Evolutionary conservation across 2,329 filamentous ascomycete species (phyloP).

Genomic region (Penicillium sp.): DNA sequence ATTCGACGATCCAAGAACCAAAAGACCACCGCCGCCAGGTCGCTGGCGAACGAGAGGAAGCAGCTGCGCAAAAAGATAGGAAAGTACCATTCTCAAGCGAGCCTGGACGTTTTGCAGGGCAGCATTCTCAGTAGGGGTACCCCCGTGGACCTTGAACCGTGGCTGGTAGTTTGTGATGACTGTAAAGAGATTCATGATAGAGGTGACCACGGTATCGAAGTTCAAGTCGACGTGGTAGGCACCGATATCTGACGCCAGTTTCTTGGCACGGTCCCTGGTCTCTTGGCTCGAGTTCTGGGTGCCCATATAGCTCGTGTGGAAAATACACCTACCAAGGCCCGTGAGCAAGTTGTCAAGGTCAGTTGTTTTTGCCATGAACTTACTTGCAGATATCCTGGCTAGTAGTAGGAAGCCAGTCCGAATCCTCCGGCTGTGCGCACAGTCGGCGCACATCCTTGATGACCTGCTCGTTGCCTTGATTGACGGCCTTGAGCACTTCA

Average conservation of each 20-base stretch:
- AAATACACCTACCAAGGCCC: too few species aligned
- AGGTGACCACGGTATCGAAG: conserved; percentile 65
- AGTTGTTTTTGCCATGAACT: too few species aligned
- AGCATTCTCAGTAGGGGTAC: conserved; percentile 59
- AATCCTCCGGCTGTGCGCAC: conserved; percentile 48
- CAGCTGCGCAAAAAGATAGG: conserved; percentile 63
- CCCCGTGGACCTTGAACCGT: conserved; percentile 63
- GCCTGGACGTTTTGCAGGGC: conserved; percentile 68
- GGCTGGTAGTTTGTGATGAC: conserved; percentile 60
- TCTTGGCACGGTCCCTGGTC: conserved; percentile 64
- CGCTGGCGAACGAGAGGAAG: conserved; percentile 58
- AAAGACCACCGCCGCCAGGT: conserved; percentile 56
- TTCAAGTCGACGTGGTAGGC: conserved; percentile 70
- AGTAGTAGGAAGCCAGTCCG: conserved; percentile 53
- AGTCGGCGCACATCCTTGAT: conserved; percentile 54
- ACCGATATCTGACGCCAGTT: conserved; percentile 61
- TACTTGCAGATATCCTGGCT: conserved; percentile 58
- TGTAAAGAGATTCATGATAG: conserved; percentile 59
- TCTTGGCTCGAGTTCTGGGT: conserved; percentile 65
- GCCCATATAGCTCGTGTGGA: conserved; percentile 68
- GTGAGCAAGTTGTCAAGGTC: too few species aligned
- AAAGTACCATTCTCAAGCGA: conserved; percentile 62
- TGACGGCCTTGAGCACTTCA: conserved; percentile 36
- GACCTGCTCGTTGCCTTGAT: conserved; percentile 48
- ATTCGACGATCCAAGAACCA: conserved; percentile 67